Evolutionary conservation across 192 early-diverging fungal species (phyloP).

Genomic region (Mortierella alpina): DNA sequence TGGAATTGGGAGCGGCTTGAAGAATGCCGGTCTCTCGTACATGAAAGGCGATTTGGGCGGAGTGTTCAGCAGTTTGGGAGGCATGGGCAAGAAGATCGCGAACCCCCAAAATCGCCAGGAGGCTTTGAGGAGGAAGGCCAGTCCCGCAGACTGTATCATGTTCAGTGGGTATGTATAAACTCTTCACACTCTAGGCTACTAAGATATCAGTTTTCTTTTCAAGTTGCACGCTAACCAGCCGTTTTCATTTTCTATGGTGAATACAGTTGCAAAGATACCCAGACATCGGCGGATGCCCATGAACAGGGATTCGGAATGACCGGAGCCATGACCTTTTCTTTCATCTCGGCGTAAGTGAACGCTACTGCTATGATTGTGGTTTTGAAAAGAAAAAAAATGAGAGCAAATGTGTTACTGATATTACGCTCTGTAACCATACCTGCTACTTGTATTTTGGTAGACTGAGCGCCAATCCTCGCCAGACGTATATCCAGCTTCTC

Average conservation of each 20-base stretch:
- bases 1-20: conserved; percentile 56
- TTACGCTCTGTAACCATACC: too few species aligned
- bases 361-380: too few species aligned
- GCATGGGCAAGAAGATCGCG: conserved; percentile 59
- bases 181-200: background rate
- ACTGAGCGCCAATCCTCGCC: conserved; percentile 64
- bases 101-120: conserved; percentile 32
- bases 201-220: background rate
- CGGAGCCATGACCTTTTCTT: conserved; percentile 82
- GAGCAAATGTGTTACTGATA: too few species aligned
- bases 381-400: background rate
- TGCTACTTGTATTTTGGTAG: conserved; percentile 10
- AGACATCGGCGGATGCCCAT: conserved; percentile 85
- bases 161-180: conserved; percentile 71
- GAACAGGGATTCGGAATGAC: conserved; percentile 67
- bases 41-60: conserved; percentile 57
- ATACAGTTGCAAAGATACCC: conserved; percentile 78
- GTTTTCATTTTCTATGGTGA: too few species aligned
- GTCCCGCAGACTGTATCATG: conserved; percentile 81
- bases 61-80: conserved; percentile 52
- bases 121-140: conserved; percentile 51
- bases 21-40: conserved; percentile 62
- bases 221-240: background rate
- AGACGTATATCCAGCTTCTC: conserved; percentile 79
- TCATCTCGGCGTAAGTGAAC: conserved; percentile 60